These are phyloP conservation scores for Myriosclerotinia duriaeana DNA, from an alignment of 2,329 filamentous ascomycete genomes.

Conservation along the genomic window DNA sequence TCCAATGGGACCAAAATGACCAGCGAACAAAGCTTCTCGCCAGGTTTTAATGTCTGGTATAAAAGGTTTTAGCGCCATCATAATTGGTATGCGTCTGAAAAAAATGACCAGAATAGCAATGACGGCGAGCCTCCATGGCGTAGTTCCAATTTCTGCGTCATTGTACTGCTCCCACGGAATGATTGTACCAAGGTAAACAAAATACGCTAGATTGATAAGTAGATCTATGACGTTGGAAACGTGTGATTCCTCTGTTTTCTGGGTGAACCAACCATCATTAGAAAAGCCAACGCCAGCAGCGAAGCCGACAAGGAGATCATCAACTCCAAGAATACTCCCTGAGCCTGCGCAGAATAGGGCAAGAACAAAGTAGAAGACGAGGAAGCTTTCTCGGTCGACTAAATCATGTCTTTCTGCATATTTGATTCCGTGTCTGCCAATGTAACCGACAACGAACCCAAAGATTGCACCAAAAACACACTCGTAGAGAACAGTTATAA, in stretches of 20 bases:
- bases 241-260: conserved; percentile 97
- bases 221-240: conserved; percentile 99
- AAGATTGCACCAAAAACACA: conserved; percentile 90
- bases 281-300: conserved; percentile 97
- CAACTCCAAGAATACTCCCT: conserved; percentile 84
- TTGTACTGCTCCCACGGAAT: conserved; percentile 96
- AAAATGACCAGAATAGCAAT: conserved; percentile 91
- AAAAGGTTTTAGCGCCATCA: conserved; percentile 84
- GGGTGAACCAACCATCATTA: conserved; percentile 97
- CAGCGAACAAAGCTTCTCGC: conserved; percentile 94
- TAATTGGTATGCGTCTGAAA: conserved; percentile 93
- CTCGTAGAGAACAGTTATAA: conserved; percentile 88
- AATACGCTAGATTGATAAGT: conserved; percentile 94
- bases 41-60: conserved; percentile 98
- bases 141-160: conserved; percentile 66
- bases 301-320: conserved; percentile 93
- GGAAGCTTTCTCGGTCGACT: conserved; percentile 94
- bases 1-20: conserved; percentile 95
- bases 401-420: conserved; percentile 78
- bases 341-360: conserved; percentile 92
- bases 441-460: conserved; percentile 84
- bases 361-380: conserved; percentile 97
- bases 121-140: conserved; percentile 88
- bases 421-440: conserved; percentile 87
- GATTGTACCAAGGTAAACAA: conserved; percentile 96